Base-by-base conservation (phyloP, 2,329 filamentous ascomycete species). In the Sordariomycetes sp. region DNA sequence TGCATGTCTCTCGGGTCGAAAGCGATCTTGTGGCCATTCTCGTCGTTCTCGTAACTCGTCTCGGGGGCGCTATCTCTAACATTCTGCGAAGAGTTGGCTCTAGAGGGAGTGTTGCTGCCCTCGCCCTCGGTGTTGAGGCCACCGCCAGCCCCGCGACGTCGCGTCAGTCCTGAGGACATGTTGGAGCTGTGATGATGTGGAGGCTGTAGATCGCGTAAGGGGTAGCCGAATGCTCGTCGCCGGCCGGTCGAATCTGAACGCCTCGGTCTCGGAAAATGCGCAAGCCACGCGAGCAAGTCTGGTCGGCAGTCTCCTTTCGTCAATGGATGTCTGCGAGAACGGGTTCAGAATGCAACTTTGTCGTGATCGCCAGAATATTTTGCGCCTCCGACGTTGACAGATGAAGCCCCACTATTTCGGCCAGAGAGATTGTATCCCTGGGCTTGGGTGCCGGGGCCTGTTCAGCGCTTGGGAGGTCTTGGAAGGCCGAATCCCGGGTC, bases 1-100 rank as follows among this genome's bases (percentile, higher is more conserved):
- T 82, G 94, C 52, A 98, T 94, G 61, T 98, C 92, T 60, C 90
- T 75, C 39, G 92, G 92, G 60, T 98, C 92, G 59, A 86, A 98
- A 38, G 88, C 92, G 60, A 98, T 96, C 72, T 93, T 94, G 73
- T 96, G 92, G 46, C 92, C 92, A 66, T 95, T 95, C 63, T 94
- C 90, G 58, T 82, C 73, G 55, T 72, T 87, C 64, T 88, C 83
- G 68, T 94, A 96, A 51, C 83, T 90, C 40, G 92, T 95, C 64
- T 80, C 77, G 50, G 75, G 76, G 43, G 58, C 66, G 57, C 66
- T 64, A 51, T 75, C 72, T 52, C 62, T 63, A 51, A 62, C 56
- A 53, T 72, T 72, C 49, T 57, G 61, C 39, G 69, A 59, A 30
- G 68, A 70, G 50, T 75, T 68, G 66, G 76, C 62, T 49, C 70